Evolutionary conservation across 306 rosid species (phyloP).

Genomic region (Oemleria cerasiformis): DNA sequence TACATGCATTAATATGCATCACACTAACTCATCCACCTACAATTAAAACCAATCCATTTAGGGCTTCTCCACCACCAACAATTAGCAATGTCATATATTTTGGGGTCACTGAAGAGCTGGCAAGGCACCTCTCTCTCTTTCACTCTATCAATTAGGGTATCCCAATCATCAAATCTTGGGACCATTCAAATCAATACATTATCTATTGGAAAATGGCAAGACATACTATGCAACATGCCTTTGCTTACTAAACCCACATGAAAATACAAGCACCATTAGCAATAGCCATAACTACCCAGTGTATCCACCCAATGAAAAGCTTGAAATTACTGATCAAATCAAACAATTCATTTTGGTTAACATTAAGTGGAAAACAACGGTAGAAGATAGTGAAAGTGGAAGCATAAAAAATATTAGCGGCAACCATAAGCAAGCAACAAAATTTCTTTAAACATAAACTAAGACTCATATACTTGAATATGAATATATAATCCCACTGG

Average conservation of each 20-base stretch:
- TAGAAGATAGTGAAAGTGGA: conserved; percentile 9
- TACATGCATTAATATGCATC: conserved; percentile 62
- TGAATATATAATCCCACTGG: conserved; percentile 24
- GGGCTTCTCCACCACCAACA: conserved; percentile 29
- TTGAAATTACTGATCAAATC: conserved; percentile 9
- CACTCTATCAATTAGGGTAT: conserved; percentile 20
- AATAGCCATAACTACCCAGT: background rate
- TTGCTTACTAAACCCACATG: background rate
- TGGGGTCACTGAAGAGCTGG: conserved; percentile 28
- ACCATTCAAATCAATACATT: conserved; percentile 33
- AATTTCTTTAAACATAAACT: conserved; percentile 30
- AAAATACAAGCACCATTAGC: background rate
- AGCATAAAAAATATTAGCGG: conserved; percentile 23
- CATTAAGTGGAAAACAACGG: conserved; percentile 20
- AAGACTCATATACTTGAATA: conserved; percentile 16
- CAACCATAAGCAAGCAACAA: conserved; percentile 10
- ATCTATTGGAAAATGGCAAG: conserved; percentile 16
- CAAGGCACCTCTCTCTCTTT: conserved; percentile 28
- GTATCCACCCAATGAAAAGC: background rate
- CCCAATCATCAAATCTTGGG: conserved; percentile 37
- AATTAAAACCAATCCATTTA: conserved; percentile 41
- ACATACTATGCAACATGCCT: background rate
- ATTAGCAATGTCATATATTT: conserved; percentile 30
- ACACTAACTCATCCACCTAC: conserved; percentile 49
- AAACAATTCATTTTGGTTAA: conserved; percentile 28